Percentiles rank a stretch among this genome's conserved stretches.
phyloP scores from a whole-genome alignment of 345 rosid genomes.

The Erucastrum elatum region DNA sequence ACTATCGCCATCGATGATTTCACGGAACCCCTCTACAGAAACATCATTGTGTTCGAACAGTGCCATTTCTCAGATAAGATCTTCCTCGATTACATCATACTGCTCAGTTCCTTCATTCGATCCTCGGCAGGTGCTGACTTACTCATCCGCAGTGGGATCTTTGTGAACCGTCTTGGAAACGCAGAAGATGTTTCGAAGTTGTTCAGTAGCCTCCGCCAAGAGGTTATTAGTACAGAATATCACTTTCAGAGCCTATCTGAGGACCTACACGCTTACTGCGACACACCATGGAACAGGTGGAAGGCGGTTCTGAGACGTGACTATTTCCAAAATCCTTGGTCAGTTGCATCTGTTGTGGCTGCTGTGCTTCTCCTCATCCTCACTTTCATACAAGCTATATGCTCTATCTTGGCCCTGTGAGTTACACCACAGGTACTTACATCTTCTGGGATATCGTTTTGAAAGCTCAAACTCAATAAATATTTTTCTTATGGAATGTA shows the following conservation, averaged over 20 bases:
- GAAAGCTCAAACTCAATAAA: no score
- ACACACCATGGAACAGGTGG: not conserved
- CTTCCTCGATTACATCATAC: constrained; percentile 14
- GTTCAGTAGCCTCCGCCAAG: constrained; percentile 22
- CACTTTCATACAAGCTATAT: constrained; percentile 22
- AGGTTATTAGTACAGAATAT: not conserved
- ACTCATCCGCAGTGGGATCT: constrained; percentile 25
- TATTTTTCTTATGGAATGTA: no score
- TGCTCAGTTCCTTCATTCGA: constrained; percentile 23
- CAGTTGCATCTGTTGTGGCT: constrained; percentile 30
- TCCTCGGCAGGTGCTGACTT: constrained; percentile 23
- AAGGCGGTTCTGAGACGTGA: not conserved
- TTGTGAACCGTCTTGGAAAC: constrained; percentile 20
- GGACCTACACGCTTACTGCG: not conserved
- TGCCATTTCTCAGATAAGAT: not conserved
- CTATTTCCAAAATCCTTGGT: constrained; percentile 17
- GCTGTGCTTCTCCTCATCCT: constrained; percentile 34
- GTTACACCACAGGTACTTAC: no score
- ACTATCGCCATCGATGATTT: constrained; percentile 18
- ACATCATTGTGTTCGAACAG: not conserved
- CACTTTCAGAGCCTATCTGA: not conserved
- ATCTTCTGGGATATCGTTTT: no score
- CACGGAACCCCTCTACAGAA: constrained; percentile 4
- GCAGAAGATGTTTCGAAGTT: constrained; percentile 30
- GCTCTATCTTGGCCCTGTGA: not conserved